Base-by-base conservation (phyloP, 192 early-diverging fungal genomes). In the Gonapodya prolifera region DNA sequence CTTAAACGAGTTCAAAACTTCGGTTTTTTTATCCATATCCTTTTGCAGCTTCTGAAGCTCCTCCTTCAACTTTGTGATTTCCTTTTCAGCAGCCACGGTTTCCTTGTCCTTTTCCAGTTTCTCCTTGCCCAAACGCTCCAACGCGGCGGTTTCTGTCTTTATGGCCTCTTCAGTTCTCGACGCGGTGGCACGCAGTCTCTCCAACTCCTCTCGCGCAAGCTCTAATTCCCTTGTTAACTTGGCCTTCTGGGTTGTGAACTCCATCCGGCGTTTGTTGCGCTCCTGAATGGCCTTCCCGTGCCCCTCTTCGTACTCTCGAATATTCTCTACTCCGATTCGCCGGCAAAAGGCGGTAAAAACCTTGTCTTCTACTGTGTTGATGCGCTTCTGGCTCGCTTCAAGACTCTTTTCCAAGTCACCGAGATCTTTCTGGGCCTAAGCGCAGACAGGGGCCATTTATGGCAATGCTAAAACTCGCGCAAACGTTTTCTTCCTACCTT, bases 291-390 rank as follows among this genome's bases (percentile, higher is more conserved):
- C 80, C 17, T 86, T 86, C 18, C 93, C 83, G 69, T 91, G 90
- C 31, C 87, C 83, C 28, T 88, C 87, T 80, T 99, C 96, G 80
- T 95, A 98, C 76, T 93, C 96, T 1, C 93, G 91, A 77, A 98
- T 90, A 77, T 89, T 92, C 2, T 83, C 69, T 0, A 98, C 91
- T 1, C 87, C 84, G n/a, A 94, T 89, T 8, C 80, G 77, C 34
- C 71, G 69, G 82, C 98, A 98, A 75, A 99, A 96, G 0, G 83
- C 84, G 0, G 84, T 86, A 86, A 99, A 99, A 1, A 94, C 83
- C 18, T 83, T 79, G 76, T 92, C 89, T 36, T 91, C 90, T 30
- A 87, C 84, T 29, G 79, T 76, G 30, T 83, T 82, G 61, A 93
- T 87, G 8, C 75, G 71, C 71, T 30, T 61, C 45, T 61, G 45